These are phyloP conservation scores for Colletotrichum tropicicola DNA, from an alignment of 2,329 filamentous ascomycete genomes.

Conservation along the genomic window DNA sequence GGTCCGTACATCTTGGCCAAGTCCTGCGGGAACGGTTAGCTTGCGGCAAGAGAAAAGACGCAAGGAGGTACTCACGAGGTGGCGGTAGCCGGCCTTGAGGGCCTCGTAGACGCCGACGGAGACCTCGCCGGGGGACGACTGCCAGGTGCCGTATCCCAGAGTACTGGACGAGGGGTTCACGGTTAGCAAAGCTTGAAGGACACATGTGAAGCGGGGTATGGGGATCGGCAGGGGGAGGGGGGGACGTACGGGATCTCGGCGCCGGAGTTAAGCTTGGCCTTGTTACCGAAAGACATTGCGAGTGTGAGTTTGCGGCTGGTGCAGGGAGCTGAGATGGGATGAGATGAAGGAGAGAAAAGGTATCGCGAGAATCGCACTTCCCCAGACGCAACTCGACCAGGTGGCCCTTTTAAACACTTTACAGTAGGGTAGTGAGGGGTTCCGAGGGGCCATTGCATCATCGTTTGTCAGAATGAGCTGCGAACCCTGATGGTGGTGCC, in stretches of 20 bases:
- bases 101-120: slow-evolving; percentile 71
- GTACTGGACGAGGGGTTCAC: slow-evolving; percentile 12
- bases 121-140: slow-evolving; percentile 71
- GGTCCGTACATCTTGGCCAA: slow-evolving; percentile 47
- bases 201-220: neutral
- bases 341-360: neutral
- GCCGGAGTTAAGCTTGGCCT: slow-evolving; percentile 70
- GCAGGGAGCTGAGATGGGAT: neutral
- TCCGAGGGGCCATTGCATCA: slow-evolving; percentile 25
- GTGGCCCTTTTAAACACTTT: neutral
- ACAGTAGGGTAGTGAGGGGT: slow-evolving; percentile 19
- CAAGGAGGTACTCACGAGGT: slow-evolving; percentile 50
- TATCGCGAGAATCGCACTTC: neutral
- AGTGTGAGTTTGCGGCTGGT: neutral
- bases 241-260: slow-evolving; percentile 64
- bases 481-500: slow-evolving; percentile 23
- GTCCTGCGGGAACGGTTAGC: slow-evolving; percentile 35
- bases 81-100: slow-evolving; percentile 70
- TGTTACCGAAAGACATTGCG: slow-evolving; percentile 63
- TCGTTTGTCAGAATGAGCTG: slow-evolving; percentile 29
- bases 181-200: slow-evolving; percentile 51
- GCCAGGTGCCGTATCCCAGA: slow-evolving; percentile 66
- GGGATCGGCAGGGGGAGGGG: slow-evolving; percentile 2
- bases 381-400: neutral
- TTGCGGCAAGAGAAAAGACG: fast-evolving